A percentile compares a stretch with the other conserved stretches of the same genome.
Evolutionary conservation across 441 rosid genomes (phyloP).

Genomic region (Populus hybrid): DNA sequence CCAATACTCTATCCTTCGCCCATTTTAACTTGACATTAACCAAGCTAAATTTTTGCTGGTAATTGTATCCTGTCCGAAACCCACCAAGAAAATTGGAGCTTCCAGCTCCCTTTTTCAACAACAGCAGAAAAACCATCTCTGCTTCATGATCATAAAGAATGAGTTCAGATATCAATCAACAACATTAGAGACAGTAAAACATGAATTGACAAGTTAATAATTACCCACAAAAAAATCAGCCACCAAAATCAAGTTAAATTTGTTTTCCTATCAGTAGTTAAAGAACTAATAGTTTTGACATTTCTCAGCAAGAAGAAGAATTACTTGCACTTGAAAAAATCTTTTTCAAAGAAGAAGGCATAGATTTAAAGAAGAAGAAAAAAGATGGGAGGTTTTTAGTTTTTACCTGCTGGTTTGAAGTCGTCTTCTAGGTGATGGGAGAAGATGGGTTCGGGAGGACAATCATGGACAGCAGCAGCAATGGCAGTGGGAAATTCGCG

Average conservation of each 20-base stretch:
- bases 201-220: neutral
- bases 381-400: neutral
- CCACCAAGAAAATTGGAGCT: constrained; percentile 21
- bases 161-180: neutral
- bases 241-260: neutral
- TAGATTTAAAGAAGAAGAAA: neutral
- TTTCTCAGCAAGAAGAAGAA: neutral
- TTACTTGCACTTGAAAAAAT: neutral
- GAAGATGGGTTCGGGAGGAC: neutral
- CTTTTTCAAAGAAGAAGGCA: neutral
- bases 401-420: neutral
- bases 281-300: neutral
- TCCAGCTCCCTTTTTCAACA: constrained; percentile 13
- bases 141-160: neutral
- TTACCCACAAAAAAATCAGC: neutral
- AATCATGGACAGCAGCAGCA: neutral
- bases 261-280: neutral
- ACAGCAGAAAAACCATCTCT: constrained; percentile 34
- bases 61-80: constrained; percentile 33
- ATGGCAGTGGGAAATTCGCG: neutral
- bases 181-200: neutral
- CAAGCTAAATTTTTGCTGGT: constrained; percentile 49
- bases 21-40: constrained; percentile 83
- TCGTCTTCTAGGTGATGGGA: neutral
- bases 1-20: constrained; percentile 73